Conservation (phyloP, 2,329 filamentous ascomycete genomes). For the Aspergillus carbonarius region DNA sequence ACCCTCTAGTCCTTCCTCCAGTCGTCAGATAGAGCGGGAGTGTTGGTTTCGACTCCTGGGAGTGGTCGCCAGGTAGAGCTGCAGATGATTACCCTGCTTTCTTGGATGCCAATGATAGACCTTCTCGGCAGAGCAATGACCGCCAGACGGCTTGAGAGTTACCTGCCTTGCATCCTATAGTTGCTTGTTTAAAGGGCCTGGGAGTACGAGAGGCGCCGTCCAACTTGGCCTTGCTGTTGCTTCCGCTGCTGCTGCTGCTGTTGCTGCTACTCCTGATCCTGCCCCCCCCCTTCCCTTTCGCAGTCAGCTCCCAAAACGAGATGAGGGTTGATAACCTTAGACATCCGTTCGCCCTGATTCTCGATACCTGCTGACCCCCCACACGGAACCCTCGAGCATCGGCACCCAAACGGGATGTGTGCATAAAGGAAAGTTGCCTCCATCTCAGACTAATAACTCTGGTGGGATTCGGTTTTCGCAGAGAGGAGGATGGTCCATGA, state of each 20-base stretch:
- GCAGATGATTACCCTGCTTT: not conserved
- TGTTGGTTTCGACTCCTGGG: not conserved
- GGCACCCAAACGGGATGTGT: slow-evolving; percentile 12
- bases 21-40: not conserved
- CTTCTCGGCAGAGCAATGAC: slow-evolving; percentile 8
- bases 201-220: not conserved
- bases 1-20: not conserved
- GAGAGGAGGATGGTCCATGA: slow-evolving; percentile 11
- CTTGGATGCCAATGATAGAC: not conserved
- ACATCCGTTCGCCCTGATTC: slow-evolving; percentile 8
- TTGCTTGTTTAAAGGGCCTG: slow-evolving; percentile 12
- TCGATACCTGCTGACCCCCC: slow-evolving; percentile 20
- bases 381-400: slow-evolving; percentile 7
- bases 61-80: not conserved
- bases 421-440: slow-evolving; percentile 16
- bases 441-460: not conserved
- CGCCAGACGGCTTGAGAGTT: slow-evolving; percentile 7
- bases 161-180: slow-evolving; percentile 8
- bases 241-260: not conserved
- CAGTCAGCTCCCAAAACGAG: not conserved
- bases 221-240: not conserved
- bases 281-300: not conserved
- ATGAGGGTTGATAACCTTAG: slow-evolving; percentile 3
- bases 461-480: not conserved
- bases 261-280: not conserved